Conservation (phyloP, 2,329 filamentous ascomycete species). For the Dryadomyces quercus-mongolicae region DNA sequence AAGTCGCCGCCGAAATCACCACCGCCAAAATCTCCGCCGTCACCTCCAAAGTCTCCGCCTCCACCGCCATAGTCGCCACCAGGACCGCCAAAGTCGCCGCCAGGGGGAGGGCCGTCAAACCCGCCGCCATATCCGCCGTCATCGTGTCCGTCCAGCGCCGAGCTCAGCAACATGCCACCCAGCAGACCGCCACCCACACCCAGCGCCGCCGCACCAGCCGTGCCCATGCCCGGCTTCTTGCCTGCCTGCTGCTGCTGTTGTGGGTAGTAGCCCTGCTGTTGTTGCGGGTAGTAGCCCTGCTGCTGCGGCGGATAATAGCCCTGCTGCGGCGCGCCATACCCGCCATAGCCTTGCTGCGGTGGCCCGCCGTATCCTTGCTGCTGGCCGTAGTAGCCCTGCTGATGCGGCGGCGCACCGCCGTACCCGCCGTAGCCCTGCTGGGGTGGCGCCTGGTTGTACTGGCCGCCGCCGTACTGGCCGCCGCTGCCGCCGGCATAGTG, state of each 20-base stretch:
- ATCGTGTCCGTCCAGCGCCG: constrained; percentile 52
- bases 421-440: constrained; percentile 23
- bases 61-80: constrained; percentile 19
- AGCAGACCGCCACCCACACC: constrained; percentile 73
- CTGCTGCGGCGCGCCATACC: constrained; percentile 7
- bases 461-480: constrained; percentile 12
- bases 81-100: too few species aligned
- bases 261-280: constrained; percentile 11
- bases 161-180: constrained; percentile 60
- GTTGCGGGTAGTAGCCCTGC: constrained; percentile 6
- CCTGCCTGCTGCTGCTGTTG: constrained; percentile 27
- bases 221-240: constrained; percentile 40
- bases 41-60: constrained; percentile 23
- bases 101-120: constrained; percentile 7
- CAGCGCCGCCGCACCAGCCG: constrained; percentile 60
- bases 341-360: constrained; percentile 14
- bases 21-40: constrained; percentile 10
- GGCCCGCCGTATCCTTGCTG: constrained; percentile 12
- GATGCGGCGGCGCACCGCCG: constrained; percentile 19
- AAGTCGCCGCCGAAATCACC: neutral
- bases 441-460: constrained; percentile 10
- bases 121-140: constrained; percentile 37
- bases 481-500: neutral
- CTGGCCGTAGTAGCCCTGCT: constrained; percentile 13
- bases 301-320: constrained; percentile 7